Evolutionary conservation across 495 filamentous ascomycete species (phyloP), one percentile per base, ranked within the genome.

Genomic region (Lophiostoma macrostomum): DNA sequence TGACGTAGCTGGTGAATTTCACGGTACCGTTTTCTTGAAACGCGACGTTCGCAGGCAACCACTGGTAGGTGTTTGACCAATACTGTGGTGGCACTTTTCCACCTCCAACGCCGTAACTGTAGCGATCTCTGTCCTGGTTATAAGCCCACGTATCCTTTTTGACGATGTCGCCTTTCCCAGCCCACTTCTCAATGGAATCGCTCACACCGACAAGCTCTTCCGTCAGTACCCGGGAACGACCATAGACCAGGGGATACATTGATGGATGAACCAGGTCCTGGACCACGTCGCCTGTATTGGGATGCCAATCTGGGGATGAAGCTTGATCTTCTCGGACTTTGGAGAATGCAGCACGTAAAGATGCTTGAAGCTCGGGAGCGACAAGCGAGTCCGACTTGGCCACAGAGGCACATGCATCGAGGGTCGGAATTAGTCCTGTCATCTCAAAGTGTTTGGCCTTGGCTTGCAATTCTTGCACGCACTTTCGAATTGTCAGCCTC

Each of bases 251-350:
- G 6, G 50, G 56, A 31, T 53, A 60, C 49, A 60, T 41, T 1
- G 56, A 60, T 18, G 49, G 56, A 28, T 60, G 49, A 12, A 60
- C 52, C 2, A 61, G 52, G 29, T 61, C 58, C 22, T 50, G 52
- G 0, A 52, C 46, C 44, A 39, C 47, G 13, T 50, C 25, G 16
- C 44, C 38, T 14, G 58, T 30, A 5, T 41, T 45, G 14, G 53
- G 50, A 60, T 60, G 56, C 56, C 49, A 60, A 20, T 53, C 44
- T 3, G 51, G 51, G n/a, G 28, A 20, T 14, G 44, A n/a, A 5
- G 25, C 11, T 25, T 56, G 58, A 27, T 50, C 41, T 12, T 16
- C 25, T 29, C 44, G 10, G 25, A 60, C 49, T 18, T 0, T 38
- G 3, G 32, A 19, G 28, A 53, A 53, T 28, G 56, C 48, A 51